Evolutionary conservation across 1,284 basidiomycete genomes (phyloP), one percentile per base, ranked within the genome.

Genomic region (Sanguinoderma infundibulare): DNA sequence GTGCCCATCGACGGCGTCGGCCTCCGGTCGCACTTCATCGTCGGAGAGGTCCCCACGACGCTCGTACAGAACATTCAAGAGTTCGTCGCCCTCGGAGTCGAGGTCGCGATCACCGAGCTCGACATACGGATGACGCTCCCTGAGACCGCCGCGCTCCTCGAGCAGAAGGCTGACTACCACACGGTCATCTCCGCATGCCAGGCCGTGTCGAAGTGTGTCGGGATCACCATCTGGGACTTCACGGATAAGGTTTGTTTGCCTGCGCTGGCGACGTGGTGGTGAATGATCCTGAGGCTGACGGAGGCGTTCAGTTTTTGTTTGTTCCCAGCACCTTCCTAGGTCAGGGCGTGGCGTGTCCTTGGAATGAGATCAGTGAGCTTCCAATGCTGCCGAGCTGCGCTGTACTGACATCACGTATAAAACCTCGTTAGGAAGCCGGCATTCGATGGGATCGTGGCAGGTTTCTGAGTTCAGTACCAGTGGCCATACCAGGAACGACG

Each of bases 71-170:
- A 81, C 64, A 74, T 85, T 67, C 69, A 79, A 54, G 71, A 75
- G 38, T 79, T 86, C 72, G 76, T 79, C 14, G 77, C 75, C 24
- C 78, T 85, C 32, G 83, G 85, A 35, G 74, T 86, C 57, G 83
- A 85, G 59, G 77, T 85, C 35, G 83, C 83, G 15, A 78, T 85
- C 65, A 85, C 83, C 1, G 84, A 85, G 70, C 75, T 86, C 26
- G 84, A 86, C 66, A 80, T 81, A 57, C 77, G 83, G 26, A 84
- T 85, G 75, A 75, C 76, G 28, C 75, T 83, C 30, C 84, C 84
- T n/a, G 76, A 74, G 17, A 84, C 83, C 0, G 68, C 72, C 1
- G 80, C 78, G 3, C 69, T 81, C 55, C 73, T 84, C 14, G 75
- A 72, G 40, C 81, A 86, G 73, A 76, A 79, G 70, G 70, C 69